Evolutionary conservation across 768 basidiomycete species (phyloP).

Genomic region (Hygrophorus pudorinus): DNA sequence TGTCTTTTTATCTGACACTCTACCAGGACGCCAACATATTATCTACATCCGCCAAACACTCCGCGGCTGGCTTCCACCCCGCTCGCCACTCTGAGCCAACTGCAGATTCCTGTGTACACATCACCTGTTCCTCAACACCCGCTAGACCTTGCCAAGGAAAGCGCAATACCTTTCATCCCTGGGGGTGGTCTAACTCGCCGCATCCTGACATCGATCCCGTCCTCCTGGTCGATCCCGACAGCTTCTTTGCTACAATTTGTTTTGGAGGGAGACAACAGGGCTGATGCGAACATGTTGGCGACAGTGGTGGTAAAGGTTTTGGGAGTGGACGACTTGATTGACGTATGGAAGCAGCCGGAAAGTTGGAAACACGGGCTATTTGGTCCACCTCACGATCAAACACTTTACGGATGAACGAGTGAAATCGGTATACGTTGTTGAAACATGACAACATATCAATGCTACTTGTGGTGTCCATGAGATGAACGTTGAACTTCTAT

Average conservation of each 20-base stretch:
- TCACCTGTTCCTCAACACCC: constrained; percentile 31
- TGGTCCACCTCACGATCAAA: constrained; percentile 64
- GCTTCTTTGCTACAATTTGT: constrained; percentile 64
- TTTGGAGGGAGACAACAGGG: constrained; percentile 74
- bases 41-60: constrained; percentile 35
- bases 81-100: constrained; percentile 29
- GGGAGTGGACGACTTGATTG: constrained; percentile 21
- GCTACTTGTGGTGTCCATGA: neutral
- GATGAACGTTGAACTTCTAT: constrained; percentile 2
- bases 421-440: constrained; percentile 3
- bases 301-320: constrained; percentile 40
- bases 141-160: constrained; percentile 12
- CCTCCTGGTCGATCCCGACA: constrained; percentile 40
- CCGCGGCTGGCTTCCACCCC: constrained; percentile 34
- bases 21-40: constrained; percentile 55
- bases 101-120: constrained; percentile 47
- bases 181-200: constrained; percentile 67
- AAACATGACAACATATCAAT: neutral
- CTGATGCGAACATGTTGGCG: constrained; percentile 58
- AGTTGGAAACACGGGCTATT: constrained; percentile 65
- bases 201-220: constrained; percentile 48
- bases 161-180: constrained; percentile 59
- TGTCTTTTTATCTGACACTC: neutral
- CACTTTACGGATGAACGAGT: constrained; percentile 50
- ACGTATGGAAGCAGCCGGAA: constrained; percentile 50